A percentile compares a stretch with the other conserved stretches of the same genome.
Conservation (phyloP, 1,284 basidiomycete species). For the Leccinum holopus region DNA sequence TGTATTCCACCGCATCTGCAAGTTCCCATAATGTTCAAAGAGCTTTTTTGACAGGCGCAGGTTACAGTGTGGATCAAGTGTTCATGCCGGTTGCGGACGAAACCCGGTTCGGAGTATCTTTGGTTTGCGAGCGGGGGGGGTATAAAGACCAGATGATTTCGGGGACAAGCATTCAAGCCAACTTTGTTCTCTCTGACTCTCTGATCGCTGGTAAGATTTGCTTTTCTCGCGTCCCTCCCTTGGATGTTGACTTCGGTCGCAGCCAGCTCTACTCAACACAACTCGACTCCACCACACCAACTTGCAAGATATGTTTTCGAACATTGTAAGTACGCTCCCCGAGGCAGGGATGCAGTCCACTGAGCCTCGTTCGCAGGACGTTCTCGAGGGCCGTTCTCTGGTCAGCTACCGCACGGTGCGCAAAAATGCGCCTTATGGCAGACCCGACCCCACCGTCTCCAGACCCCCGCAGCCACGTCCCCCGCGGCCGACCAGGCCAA, state of each 20-base stretch:
- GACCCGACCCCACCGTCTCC: constrained; percentile 6
- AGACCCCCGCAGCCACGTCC: constrained; percentile 8
- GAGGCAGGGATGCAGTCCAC: not conserved
- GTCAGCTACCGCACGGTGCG: not conserved
- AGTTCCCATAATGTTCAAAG: not conserved
- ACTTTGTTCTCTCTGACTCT: not conserved
- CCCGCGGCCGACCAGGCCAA: constrained; percentile 4
- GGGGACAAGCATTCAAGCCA: not conserved
- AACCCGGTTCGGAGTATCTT: not conserved
- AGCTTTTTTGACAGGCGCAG: not conserved
- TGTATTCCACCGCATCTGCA: not conserved
- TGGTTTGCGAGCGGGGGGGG: not conserved
- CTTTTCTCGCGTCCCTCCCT: not conserved
- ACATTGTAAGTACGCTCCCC: constrained; percentile 5
- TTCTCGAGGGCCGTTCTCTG: not conserved
- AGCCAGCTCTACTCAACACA: not conserved
- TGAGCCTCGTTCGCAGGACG: constrained; percentile 14
- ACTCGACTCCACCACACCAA: not conserved
- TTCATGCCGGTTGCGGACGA: not conserved
- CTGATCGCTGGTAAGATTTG: constrained; percentile 4
- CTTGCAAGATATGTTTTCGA: constrained; percentile 3
- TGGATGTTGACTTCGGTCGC: not conserved
- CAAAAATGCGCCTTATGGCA: constrained; percentile 10
- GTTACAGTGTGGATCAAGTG: not conserved
- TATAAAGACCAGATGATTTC: constrained; percentile 13